A percentile compares a stretch with the other conserved stretches of the same genome.
phyloP scores from a whole-genome alignment of 148 eudicot species.

The Rhododendron ferrugineum region DNA sequence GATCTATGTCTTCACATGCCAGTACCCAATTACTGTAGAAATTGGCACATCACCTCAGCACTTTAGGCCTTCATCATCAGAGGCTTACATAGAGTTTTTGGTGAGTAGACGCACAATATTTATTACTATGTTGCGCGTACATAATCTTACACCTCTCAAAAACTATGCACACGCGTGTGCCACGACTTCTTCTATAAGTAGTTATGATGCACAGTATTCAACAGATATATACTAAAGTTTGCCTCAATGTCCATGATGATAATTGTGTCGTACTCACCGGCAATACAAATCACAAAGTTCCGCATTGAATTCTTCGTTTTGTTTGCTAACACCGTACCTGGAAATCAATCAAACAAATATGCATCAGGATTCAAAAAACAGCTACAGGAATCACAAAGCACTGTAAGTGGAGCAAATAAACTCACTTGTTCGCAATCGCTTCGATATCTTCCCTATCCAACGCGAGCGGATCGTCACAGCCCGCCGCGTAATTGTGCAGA shows the following conservation, averaged over 20 bases:
- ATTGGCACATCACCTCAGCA: too few species aligned
- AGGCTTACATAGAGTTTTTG: too few species aligned
- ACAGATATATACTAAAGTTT: neutral
- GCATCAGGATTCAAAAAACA: neutral
- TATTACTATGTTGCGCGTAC: neutral
- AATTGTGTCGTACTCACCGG: constrained; percentile 38
- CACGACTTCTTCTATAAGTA: neutral
- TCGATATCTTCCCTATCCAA: constrained; percentile 64
- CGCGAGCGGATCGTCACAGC: constrained; percentile 42
- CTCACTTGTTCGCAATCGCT: constrained; percentile 59
- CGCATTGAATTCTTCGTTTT: constrained; percentile 68
- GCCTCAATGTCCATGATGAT: neutral
- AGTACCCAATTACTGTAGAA: too few species aligned
- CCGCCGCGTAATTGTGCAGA: constrained; percentile 74
- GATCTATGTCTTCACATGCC: too few species aligned
- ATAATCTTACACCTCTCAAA: neutral
- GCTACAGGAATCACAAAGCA: neutral
- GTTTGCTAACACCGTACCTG: constrained; percentile 92
- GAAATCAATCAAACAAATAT: constrained; percentile 3
- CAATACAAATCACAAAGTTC: constrained; percentile 81
- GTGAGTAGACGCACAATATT: too few species aligned
- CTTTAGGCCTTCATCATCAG: too few species aligned
- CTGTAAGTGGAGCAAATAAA: neutral
- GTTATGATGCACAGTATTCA: neutral
- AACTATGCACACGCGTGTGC: neutral